Conservation (phyloP, 2,329 filamentous ascomycete genomes). For the Colletotrichum sp. region DNA sequence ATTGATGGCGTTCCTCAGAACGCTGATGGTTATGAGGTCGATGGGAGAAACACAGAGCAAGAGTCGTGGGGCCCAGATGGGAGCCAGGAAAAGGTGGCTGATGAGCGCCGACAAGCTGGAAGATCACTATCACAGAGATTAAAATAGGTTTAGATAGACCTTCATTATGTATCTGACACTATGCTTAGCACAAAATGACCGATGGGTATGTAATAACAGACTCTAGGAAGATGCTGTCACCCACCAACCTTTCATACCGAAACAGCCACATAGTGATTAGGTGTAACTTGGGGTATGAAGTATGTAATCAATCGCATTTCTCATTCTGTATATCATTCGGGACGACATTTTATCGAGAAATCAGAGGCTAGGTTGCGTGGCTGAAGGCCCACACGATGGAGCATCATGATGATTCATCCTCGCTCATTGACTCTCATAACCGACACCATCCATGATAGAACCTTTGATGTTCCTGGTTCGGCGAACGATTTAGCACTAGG, state of each 20-base stretch:
- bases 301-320: too few species aligned
- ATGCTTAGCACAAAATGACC: too few species aligned
- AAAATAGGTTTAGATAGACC: not conserved
- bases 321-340: too few species aligned
- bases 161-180: too few species aligned
- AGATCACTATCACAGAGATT: not conserved
- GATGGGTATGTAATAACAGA: too few species aligned
- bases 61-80: not conserved
- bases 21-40: not conserved
- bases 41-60: not conserved
- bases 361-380: too few species aligned
- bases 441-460: not conserved
- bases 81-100: not conserved
- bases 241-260: too few species aligned
- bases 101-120: not conserved
- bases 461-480: too few species aligned
- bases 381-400: too few species aligned
- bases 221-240: too few species aligned
- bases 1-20: not conserved
- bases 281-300: rapidly evolving
- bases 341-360: too few species aligned
- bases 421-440: not conserved
- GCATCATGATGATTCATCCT: not conserved
- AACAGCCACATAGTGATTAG: too few species aligned
- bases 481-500: not conserved